Base-by-base conservation (phyloP, 805 yeast species). In the Pichia exigua region DNA sequence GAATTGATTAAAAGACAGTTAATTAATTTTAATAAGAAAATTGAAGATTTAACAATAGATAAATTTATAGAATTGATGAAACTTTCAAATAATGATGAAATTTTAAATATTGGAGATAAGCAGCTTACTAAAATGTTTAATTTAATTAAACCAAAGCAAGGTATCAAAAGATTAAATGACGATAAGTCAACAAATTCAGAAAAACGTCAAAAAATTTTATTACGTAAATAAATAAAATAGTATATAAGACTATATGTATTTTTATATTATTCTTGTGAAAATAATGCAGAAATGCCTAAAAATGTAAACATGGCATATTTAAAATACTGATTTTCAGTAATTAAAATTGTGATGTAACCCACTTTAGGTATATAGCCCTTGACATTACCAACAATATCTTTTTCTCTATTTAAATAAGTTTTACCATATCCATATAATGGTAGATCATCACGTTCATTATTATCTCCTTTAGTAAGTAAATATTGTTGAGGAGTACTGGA, bases 391-490 rank as follows among this genome's bases (percentile, higher is more conserved):
- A 88, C 81, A 48, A 94, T 77, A 63, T 94, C 98, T 15, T 70
- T 74, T 42, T 82, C 77, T 57, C 91, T 82, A 60, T 87, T 82
- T 61, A 94, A 73, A 61, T 94, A 94, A 45, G 73, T 73, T 62
- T 88, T 91, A 50, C 79, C 81, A 57, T 79, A 76, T 1, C 90
- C 86, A 65, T 94, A 94, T 45, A 94, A 74, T 17, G 88, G 84
- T 58, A 94, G 75, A 68, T 94, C 99, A 68, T 94, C 95, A 48
- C 86, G 83, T 4, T 91, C 87, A 65, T 94, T 94, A 66, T 94
- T 94, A 67, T 94, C 99, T 67, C 99, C 99, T 67, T 94, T 94
- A 1, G 99, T 94, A 54, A 94, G 75, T 47, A 94, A 67, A 47
- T 83, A 72, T 68, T 91, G 97, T 35, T 57, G 45, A 3, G 30